These are phyloP conservation scores for Colletotrichum somersetense DNA, from an alignment of 2,329 filamentous ascomycete species.

Conservation along the genomic window DNA sequence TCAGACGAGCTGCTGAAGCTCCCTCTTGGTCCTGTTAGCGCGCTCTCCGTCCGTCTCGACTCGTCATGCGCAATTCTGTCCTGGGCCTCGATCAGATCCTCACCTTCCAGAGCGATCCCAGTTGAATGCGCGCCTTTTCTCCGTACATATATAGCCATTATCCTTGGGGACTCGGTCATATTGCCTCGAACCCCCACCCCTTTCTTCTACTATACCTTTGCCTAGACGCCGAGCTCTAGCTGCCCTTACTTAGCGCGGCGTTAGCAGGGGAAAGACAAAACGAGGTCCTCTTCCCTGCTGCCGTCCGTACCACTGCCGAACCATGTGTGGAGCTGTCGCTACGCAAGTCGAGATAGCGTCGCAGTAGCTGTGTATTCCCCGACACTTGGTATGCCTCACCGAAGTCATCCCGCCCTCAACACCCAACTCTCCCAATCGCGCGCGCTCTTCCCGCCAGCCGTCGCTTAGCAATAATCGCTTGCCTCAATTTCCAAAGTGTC, in stretches of 20 bases:
- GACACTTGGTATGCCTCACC: constrained; percentile 33
- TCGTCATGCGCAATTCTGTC: constrained; percentile 35
- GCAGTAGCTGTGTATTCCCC: constrained; percentile 32
- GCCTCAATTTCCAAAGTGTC: constrained; percentile 1
- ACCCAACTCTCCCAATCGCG: not conserved
- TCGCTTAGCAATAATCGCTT: constrained; percentile 1
- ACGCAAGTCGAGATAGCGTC: constrained; percentile 38
- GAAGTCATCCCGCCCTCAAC: constrained; percentile 18
- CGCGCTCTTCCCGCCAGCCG: not conserved
- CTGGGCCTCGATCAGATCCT: constrained; percentile 20
- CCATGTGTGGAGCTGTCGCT: constrained; percentile 36
- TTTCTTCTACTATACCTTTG: not conserved
- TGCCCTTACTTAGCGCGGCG: constrained; percentile 8
- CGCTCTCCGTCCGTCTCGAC: not conserved
- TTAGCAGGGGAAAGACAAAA: constrained; percentile 11
- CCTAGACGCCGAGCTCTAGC: not conserved
- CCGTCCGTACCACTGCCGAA: constrained; percentile 28
- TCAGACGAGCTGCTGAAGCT: constrained; percentile 3
- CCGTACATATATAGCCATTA: not conserved
- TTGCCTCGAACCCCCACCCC: not conserved
- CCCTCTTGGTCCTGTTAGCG: not conserved
- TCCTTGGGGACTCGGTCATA: not conserved
- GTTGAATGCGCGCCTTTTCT: constrained; percentile 6
- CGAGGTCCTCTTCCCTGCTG: constrained; percentile 19
- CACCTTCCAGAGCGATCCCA: constrained; percentile 18